Conservation (phyloP, 129 eudicot species). For the Kitagawia praeruptora region DNA sequence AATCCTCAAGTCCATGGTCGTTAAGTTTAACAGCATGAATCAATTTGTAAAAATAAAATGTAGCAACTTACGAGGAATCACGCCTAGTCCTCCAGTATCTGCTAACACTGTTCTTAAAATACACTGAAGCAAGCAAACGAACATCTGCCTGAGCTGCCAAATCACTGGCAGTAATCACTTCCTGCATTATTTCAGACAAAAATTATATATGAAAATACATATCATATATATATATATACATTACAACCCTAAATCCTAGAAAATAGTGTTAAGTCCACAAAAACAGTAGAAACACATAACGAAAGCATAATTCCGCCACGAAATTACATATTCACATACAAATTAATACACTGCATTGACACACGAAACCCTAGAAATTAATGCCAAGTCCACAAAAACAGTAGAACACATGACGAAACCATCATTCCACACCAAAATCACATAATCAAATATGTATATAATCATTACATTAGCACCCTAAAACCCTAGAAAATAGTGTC, state of each 20-base stretch:
- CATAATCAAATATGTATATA: too few species aligned
- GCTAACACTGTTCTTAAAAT: conserved; percentile 70
- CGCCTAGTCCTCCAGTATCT: conserved; percentile 89
- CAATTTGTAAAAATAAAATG: not conserved
- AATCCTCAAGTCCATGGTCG: not conserved
- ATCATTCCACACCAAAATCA: too few species aligned
- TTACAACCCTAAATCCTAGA: not conserved
- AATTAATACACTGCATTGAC: not conserved
- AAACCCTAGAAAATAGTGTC: not conserved
- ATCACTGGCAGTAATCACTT: conserved; percentile 71
- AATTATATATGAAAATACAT: not conserved
- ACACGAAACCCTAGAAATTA: not conserved
- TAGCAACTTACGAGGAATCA: conserved; percentile 50
- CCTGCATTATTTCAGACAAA: conserved; percentile 34
- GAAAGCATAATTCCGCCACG: not conserved
- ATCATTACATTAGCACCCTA: not conserved
- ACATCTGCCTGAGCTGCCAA: conserved; percentile 66
- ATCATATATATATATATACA: not conserved
- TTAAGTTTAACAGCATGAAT: not conserved
- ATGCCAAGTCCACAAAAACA: not conserved
- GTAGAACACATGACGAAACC: not conserved
- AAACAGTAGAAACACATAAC: not conserved
- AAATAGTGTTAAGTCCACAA: not conserved
- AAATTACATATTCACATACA: not conserved
- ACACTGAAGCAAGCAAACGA: conserved; percentile 83